Evolutionary conservation across 192 early-diverging fungal genomes (phyloP).

Genomic region (Rhizoclosmatium globosum): DNA sequence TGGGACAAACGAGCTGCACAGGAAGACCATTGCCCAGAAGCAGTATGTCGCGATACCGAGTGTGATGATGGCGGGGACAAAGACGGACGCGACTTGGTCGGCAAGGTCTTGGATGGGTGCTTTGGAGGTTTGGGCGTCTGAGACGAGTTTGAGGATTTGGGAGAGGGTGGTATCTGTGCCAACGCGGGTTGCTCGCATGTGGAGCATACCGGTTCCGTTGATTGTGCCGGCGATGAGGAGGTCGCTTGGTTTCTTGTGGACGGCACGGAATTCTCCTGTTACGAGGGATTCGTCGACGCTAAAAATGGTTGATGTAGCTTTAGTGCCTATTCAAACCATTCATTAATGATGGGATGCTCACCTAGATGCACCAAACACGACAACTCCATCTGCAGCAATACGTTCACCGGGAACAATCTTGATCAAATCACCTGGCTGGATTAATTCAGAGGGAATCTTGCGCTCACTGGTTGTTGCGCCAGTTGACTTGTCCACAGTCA

Average conservation of each 20-base stretch:
- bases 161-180: conserved; percentile 89
- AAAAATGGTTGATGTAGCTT: background rate
- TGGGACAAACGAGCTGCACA: conserved; percentile 32
- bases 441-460: conserved; percentile 83
- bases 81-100: conserved; percentile 87
- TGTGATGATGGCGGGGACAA: conserved; percentile 87
- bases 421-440: conserved; percentile 85
- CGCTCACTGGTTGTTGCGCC: conserved; percentile 57
- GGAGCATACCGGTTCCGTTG: conserved; percentile 87
- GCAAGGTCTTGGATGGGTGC: conserved; percentile 96
- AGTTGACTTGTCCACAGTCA: conserved; percentile 39
- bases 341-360: background rate
- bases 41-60: conserved; percentile 78
- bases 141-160: conserved; percentile 93
- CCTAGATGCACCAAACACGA: conserved; percentile 67
- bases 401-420: conserved; percentile 93
- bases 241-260: conserved; percentile 71
- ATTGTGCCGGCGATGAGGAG: conserved; percentile 94
- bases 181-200: conserved; percentile 84
- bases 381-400: conserved; percentile 87
- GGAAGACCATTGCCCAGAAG: conserved; percentile 75
- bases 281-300: conserved; percentile 96
- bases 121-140: conserved; percentile 92
- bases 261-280: conserved; percentile 89
- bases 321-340: too few relatives aligned